phyloP scores from a whole-genome alignment of 306 rosid genomes.

The Cucumis melo region DNA sequence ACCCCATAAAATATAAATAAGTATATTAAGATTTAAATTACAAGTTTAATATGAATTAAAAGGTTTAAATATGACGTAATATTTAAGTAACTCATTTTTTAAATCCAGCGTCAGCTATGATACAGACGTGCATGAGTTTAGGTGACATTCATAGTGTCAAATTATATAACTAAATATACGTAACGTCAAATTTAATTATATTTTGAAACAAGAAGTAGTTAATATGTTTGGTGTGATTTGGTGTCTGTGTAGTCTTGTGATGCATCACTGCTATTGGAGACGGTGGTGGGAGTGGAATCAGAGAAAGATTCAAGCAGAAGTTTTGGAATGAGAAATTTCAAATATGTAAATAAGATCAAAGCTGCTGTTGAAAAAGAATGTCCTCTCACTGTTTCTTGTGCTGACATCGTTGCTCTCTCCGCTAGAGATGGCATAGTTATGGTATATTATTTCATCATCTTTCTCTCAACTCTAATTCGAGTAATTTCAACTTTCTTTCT shows the following conservation, averaged over 20 bases:
- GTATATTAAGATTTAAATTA: too few relatives aligned
- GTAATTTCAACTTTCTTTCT: too few relatives aligned
- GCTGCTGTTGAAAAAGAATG: constrained; percentile 55
- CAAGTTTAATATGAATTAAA: too few relatives aligned
- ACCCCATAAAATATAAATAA: too few relatives aligned
- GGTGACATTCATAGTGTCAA: not conserved
- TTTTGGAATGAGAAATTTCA: constrained; percentile 82
- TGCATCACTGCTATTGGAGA: constrained; percentile 54
- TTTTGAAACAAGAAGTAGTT: too few relatives aligned
- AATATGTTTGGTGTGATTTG: too few relatives aligned
- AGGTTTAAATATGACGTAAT: not conserved
- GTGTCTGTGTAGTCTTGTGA: constrained; percentile 20
- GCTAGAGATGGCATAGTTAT: constrained; percentile 65
- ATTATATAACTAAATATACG: not conserved
- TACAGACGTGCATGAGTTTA: not conserved
- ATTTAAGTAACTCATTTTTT: not conserved
- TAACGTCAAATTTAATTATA: too few relatives aligned
- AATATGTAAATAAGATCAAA: constrained; percentile 55
- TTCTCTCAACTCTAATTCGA: too few relatives aligned
- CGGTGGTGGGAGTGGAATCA: constrained; percentile 27
- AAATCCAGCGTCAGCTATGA: not conserved
- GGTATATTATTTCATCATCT: constrained; percentile 13
- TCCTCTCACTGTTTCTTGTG: constrained; percentile 64
- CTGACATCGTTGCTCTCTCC: constrained; percentile 75
- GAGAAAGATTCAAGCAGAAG: constrained; percentile 50